These are phyloP conservation scores for Lagerstroemia speciosa DNA, from an alignment of 345 rosid genomes.

Conservation along the genomic window DNA sequence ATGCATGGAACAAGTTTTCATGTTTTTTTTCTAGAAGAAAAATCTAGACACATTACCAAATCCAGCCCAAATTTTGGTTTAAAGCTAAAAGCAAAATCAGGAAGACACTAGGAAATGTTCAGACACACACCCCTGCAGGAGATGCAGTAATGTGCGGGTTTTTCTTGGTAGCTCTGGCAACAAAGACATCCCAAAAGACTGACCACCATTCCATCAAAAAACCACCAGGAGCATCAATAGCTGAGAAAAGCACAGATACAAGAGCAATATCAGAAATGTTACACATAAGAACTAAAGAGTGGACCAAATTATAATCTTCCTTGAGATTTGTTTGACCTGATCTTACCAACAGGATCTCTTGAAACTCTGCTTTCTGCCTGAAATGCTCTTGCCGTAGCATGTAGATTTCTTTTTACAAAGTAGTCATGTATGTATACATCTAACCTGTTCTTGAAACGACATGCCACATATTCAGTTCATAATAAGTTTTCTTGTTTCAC, in stretches of 20 bases:
- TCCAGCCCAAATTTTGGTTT: background rate
- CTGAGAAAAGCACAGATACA: constrained; percentile 21
- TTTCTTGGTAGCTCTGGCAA: constrained; percentile 47
- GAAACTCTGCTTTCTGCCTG: constrained; percentile 58
- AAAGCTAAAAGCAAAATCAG: background rate
- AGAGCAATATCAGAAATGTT: constrained; percentile 9
- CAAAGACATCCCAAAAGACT: constrained; percentile 68
- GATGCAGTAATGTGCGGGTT: constrained; percentile 53
- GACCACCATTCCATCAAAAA: constrained; percentile 81
- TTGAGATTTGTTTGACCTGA: background rate
- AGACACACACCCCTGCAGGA: constrained; percentile 37
- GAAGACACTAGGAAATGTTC: background rate
- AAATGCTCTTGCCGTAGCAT: constrained; percentile 51
- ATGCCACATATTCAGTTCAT: background rate
- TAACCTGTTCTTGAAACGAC: constrained; percentile 34
- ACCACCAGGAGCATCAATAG: constrained; percentile 63
- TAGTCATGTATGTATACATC: constrained; percentile 62
- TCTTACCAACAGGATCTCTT: constrained; percentile 51
- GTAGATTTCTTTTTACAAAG: constrained; percentile 51
- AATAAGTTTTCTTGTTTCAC: background rate
- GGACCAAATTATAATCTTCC: background rate
- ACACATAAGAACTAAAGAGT: background rate
- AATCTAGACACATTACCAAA: background rate
- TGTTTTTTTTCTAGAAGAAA: background rate
- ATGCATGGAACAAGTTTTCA: background rate